phyloP scores from a whole-genome alignment of 768 basidiomycete genomes.

The Suillus luteus region DNA sequence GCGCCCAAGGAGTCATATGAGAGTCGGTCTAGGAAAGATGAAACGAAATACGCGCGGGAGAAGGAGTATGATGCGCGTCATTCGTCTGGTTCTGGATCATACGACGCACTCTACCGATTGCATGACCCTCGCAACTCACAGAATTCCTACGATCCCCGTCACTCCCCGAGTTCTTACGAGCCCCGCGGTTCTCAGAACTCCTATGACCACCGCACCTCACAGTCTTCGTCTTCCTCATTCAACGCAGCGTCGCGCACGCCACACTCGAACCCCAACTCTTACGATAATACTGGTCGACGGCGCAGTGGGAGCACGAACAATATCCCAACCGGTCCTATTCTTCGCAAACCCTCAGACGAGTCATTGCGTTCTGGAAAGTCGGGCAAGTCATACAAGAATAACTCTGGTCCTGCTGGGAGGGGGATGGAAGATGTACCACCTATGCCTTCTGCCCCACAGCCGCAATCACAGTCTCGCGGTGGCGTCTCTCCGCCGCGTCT shows the following conservation, averaged over 20 bases:
- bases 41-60: constrained; percentile 7
- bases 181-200: neutral
- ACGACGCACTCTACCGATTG: constrained; percentile 14
- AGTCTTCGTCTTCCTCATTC: neutral
- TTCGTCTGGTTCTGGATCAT: constrained; percentile 13
- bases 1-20: constrained; percentile 2
- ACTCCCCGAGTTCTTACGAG: neutral
- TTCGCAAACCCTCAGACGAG: constrained; percentile 39
- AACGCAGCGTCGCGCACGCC: neutral
- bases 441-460: constrained; percentile 26
- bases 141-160: neutral
- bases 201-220: constrained; percentile 1
- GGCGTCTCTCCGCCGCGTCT: neutral
- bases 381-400: constrained; percentile 34
- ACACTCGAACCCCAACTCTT: neutral
- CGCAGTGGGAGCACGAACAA: constrained; percentile 30
- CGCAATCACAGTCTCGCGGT: neutral
- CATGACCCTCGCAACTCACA: neutral
- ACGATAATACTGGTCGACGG: constrained; percentile 21
- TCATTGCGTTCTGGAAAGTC: constrained; percentile 41
- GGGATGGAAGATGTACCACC: constrained; percentile 31
- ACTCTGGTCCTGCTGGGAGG: neutral
- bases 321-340: constrained; percentile 21
- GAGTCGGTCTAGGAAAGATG: constrained; percentile 1
- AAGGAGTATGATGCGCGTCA: constrained; percentile 9